Evolutionary conservation across 768 basidiomycete species (phyloP).

Genomic region (Mycena crocata): DNA sequence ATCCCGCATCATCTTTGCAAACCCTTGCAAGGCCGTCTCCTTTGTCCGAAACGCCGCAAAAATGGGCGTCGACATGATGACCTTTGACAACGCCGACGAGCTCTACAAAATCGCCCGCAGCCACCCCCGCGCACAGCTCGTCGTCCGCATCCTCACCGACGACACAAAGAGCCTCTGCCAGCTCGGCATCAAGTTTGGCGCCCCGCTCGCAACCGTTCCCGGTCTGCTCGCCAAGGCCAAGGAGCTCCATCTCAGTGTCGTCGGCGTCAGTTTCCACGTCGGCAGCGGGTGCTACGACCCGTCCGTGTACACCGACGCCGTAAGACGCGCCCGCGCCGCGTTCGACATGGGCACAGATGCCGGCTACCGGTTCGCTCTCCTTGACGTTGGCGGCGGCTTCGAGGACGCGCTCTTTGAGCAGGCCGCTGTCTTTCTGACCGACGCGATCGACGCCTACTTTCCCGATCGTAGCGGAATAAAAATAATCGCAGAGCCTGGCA

Average conservation of each 20-base stretch:
- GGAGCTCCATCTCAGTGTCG: conserved; percentile 83
- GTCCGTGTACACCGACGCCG: conserved; percentile 88
- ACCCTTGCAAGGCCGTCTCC: conserved; percentile 97
- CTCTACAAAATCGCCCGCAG: conserved; percentile 89
- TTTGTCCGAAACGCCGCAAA: conserved; percentile 90
- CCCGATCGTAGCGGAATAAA: conserved; percentile 75
- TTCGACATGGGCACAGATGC: conserved; percentile 89
- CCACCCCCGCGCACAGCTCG: conserved; percentile 85
- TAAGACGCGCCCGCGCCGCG: conserved; percentile 81
- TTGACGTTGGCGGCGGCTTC: conserved; percentile 98
- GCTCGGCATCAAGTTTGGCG: conserved; percentile 97
- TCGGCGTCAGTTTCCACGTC: conserved; percentile 98
- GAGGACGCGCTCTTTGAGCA: conserved; percentile 88
- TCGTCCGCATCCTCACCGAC: conserved; percentile 97
- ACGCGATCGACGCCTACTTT: conserved; percentile 83
- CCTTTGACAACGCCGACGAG: conserved; percentile 98
- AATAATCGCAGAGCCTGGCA: conserved; percentile 95
- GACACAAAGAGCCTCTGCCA: conserved; percentile 95
- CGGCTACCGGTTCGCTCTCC: conserved; percentile 84
- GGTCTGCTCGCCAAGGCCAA: conserved; percentile 82
- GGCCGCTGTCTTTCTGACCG: conserved; percentile 76
- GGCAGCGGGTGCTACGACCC: conserved; percentile 98
- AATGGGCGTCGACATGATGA: conserved; percentile 90
- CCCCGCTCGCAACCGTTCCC: conserved; percentile 83
- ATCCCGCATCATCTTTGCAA: conserved; percentile 93